Evolutionary conservation across 208 protist genomes (phyloP).

Genomic region (Trypanosoma cruzi): DNA sequence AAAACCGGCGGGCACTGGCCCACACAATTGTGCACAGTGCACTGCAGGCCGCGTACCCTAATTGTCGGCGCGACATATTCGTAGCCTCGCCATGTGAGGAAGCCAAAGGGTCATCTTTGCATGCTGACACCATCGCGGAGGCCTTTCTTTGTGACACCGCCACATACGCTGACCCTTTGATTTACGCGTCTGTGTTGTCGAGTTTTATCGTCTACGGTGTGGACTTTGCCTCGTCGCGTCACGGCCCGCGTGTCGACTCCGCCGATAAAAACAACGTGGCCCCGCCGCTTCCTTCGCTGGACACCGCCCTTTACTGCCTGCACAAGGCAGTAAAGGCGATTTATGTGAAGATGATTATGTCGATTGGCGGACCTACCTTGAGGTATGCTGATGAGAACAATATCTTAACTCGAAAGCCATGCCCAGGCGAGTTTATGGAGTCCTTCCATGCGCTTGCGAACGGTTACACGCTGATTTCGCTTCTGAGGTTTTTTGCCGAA

Average conservation of each 20-base stretch:
- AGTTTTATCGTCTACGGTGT: conserved; percentile 44
- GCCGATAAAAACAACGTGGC: neutral
- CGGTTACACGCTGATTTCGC: neutral
- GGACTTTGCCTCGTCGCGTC: conserved; percentile 9
- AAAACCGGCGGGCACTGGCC: conserved; percentile 30
- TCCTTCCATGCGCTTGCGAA: neutral
- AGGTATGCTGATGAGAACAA: neutral
- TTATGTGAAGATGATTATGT: too few relatives aligned
- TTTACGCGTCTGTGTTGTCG: conserved; percentile 39
- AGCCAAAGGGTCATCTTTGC: neutral
- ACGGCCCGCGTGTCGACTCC: neutral
- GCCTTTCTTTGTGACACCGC: conserved; percentile 30
- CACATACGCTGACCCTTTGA: conserved; percentile 12
- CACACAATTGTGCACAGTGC: conserved; percentile 34
- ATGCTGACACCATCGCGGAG: conserved; percentile 25
- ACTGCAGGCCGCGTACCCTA: conserved; percentile 26
- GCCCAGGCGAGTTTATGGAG: neutral
- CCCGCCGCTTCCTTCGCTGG: conserved; percentile 1
- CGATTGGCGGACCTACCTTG: neutral
- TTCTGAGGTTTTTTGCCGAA: conserved; percentile 11
- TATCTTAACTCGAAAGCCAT: neutral
- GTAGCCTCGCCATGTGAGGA: neutral
- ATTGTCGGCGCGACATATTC: conserved; percentile 22
- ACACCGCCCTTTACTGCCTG: conserved; percentile 7
- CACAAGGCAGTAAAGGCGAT: neutral